Conservation (phyloP, 768 basidiomycete species). For the Agrocybe chaxingu region DNA sequence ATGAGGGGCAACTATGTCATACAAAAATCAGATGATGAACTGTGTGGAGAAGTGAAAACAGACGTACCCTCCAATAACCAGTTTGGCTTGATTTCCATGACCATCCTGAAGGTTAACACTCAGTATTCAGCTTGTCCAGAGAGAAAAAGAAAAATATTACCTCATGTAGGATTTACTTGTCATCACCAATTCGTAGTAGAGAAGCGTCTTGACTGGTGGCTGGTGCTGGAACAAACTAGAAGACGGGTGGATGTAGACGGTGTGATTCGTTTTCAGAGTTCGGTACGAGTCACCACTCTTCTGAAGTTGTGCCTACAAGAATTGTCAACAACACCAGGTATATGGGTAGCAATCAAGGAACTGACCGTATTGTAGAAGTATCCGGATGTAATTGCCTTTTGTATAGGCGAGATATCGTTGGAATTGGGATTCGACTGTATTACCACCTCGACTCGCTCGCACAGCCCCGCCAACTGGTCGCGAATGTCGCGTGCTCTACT, state of each 20-base stretch:
- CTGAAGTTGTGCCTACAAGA: constrained; percentile 76
- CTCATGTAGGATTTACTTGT: constrained; percentile 97
- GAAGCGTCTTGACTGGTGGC: constrained; percentile 83
- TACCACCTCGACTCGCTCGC: constrained; percentile 95
- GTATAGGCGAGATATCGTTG: constrained; percentile 88
- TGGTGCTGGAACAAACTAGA: constrained; percentile 94
- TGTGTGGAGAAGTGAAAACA: neutral
- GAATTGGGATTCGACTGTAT: constrained; percentile 86
- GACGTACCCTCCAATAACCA: constrained; percentile 88
- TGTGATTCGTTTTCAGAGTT: constrained; percentile 93
- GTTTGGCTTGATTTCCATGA: constrained; percentile 96
- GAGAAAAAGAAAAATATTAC: constrained; percentile 27
- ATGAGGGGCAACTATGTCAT: constrained; percentile 80
- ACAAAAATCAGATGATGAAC: constrained; percentile 1
- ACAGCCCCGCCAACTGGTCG: constrained; percentile 90
- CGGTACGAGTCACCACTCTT: constrained; percentile 97
- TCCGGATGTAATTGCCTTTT: constrained; percentile 92
- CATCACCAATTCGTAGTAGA: constrained; percentile 97
- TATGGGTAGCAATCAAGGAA: constrained; percentile 7
- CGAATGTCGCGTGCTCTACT: constrained; percentile 94
- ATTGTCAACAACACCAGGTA: neutral
- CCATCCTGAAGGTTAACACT: constrained; percentile 51
- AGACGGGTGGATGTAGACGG: constrained; percentile 95
- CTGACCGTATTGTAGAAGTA: constrained; percentile 94
- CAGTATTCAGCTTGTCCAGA: neutral